Base-by-base conservation (phyloP, 257 asterid species). In the Ocimum tenuiflorum region DNA sequence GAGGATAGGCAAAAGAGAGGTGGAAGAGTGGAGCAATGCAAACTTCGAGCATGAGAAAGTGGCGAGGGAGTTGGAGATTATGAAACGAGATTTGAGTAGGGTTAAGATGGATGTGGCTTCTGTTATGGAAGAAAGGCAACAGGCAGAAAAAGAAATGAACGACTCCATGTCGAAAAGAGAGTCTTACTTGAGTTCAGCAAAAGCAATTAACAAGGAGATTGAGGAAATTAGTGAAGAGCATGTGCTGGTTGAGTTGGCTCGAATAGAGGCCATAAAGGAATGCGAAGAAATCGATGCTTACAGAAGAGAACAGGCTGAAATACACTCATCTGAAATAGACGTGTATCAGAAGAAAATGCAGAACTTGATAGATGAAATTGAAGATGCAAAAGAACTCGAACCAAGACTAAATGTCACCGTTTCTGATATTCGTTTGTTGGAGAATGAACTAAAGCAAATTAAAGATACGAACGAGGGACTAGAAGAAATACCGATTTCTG, bases 211-310 rank as follows among this genome's bases (percentile, higher is more conserved):
- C 58, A 59, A 68, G 72, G 83, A 84, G 77, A 83, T 89, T 7
- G 96, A 85, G 68, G 86, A 83, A 63, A 67, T 81, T 33, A 77
- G 83, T 5, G 97, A 89, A 81, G 95, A 92, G 77, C 87, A 82
- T 48, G 88, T 92, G 60, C 80, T 89, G 53, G 95, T 86, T 51
- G 99, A 92, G 85, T 68, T 92, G 79, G 99, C 99, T 11, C 77
- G 88, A 67, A 82, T 92, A 7, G 99, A 89, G 71, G 94, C 97
- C 14, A 18, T 85, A 33, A 87, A 79, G 71, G 99, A 92, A 66
- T 68, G 38, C 24, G 82, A 72, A 77, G 88, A 80, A 39, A 76
- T 83, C 14, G 94, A 85, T 75, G 80, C 78, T 50, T 80, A 72
- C 51, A 79, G 81, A 51, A 75, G 66, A 61, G 81, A 76, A 45